Base-by-base conservation (phyloP, 768 basidiomycete species). In the Agaricus blazei region DNA sequence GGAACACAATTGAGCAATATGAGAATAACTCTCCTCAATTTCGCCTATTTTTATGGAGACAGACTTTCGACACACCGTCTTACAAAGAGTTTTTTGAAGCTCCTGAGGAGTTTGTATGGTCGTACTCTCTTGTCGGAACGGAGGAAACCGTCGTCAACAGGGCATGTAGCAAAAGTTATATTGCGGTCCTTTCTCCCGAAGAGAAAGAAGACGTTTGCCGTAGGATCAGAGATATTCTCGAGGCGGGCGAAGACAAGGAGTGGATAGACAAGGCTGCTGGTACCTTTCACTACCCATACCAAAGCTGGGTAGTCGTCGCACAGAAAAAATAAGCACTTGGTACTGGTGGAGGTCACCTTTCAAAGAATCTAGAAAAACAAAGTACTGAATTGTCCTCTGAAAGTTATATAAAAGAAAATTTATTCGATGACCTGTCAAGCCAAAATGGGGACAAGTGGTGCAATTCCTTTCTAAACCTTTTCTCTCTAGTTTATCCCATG, bases 121-220 rank as follows among this genome's bases (percentile, higher is more conserved):
- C 63, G 1, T 85, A 85, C 62, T 62, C 68, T 5, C 66, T 88
- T 9, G 72, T 74, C 6, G 75, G 80, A 0, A 84, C 80, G 1
- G 70, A 77, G 31, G 74, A 88, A 9, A 72, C 73, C 19, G 83
- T 79, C 6, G 70, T 90, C 37, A 75, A 91, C 51, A 75, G 93
- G 48, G 85, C 85, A 1, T 74, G 75, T 56, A 92, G 85, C 70
- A 97, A 96, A 73, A 93, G 90, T 60, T 97, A 94, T 68, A 83
- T 94, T 43, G 77, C 87, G 0, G 68, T 86, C 23, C 73, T 87
- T 36, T 70, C 78, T 2, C 78, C 77, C 2, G 77, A 77, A n/a
- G 78, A 83, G 62, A 87, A 80, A 68, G 67, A 67, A 11, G 70
- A 76, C 41, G 76, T 93, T 34, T 66, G 69, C 24, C 60, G 71